Evolutionary conservation across 2,329 filamentous ascomycete species (phyloP), one percentile per base, ranked within the genome.

Genomic region (Trichoderma sp.): DNA sequence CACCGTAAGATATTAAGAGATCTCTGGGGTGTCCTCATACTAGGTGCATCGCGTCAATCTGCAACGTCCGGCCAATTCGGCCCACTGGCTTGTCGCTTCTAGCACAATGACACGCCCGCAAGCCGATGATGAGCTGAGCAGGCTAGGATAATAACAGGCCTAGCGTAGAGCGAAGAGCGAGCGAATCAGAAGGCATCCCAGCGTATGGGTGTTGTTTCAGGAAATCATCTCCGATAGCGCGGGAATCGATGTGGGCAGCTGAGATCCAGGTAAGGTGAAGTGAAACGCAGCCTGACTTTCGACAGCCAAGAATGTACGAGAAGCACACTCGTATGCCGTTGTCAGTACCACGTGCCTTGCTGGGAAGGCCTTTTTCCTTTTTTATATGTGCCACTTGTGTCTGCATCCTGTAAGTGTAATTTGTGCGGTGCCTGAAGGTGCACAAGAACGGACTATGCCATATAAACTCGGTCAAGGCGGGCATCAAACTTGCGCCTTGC

Each of bases 201-300:
- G 41, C 50, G 21, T 60, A 35, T 41, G 63, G 75, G 63, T 67
- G 38, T 75, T 73, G 75, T 73, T 63, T 76, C 69, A 74, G 75
- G 75, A 76, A 76, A 74, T 76, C 75, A 76, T 76, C 69, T 76
- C 75, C 75, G 75, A 74, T 73, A 74, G 67, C 69, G 68, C 59
- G 53, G 31, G 66, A 63, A 41, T 68, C 53, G 18, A 74, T 73
- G 68, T 76, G 75, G 75, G 69, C 69, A 53, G 75, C 75, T 73
- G 75, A 76, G 75, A 74, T 74, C 63, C 60, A 62, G 31, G 62
- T 45, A 66, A 67, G 69, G 69, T 72, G 69, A 72, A 29, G 75
- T 76, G 66, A 76, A 68, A 76, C 69, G 68, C 41, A 67, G 63
- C 50, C 59, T 65, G 41, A 27, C 59, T 16, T 65, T 50, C 24